Conservation (phyloP, 331 rosid genomes). For the Telfairia occidentalis region DNA sequence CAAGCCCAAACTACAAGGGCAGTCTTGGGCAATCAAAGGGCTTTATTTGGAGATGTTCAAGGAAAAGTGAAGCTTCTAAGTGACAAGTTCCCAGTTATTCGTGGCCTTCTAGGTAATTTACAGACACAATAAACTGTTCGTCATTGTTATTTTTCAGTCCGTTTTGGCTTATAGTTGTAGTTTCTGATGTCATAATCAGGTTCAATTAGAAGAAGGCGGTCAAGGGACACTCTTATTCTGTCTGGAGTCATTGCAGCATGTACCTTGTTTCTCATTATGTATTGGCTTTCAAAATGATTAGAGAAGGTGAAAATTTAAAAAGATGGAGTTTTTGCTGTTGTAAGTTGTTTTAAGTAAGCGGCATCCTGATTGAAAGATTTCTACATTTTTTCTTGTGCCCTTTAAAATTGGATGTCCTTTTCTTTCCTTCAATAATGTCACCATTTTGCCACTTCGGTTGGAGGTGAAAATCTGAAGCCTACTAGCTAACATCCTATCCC, state of each 20-base stretch:
- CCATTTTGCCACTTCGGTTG: background rate
- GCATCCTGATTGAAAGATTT: background rate
- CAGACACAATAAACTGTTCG: background rate
- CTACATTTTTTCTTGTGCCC: background rate
- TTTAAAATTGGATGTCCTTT: background rate
- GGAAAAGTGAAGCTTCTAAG: slow-evolving; percentile 81
- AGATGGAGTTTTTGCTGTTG: background rate
- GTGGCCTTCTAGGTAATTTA: slow-evolving; percentile 66
- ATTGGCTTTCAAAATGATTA: slow-evolving; percentile 84
- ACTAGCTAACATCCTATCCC: too few relatives aligned
- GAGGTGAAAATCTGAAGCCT: background rate
- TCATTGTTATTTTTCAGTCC: background rate
- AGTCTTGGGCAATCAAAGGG: slow-evolving; percentile 75
- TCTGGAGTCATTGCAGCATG: slow-evolving; percentile 91
- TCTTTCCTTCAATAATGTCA: slow-evolving; percentile 4
- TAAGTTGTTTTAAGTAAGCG: background rate
- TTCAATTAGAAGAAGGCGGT: slow-evolving; percentile 74
- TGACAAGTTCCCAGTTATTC: slow-evolving; percentile 80
- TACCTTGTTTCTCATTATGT: slow-evolving; percentile 88
- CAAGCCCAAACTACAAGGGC: slow-evolving; percentile 95
- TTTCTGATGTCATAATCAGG: slow-evolving; percentile 29
- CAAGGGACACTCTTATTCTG: slow-evolving; percentile 85
- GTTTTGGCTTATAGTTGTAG: background rate
- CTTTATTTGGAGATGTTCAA: slow-evolving; percentile 85
- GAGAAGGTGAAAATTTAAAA: slow-evolving; percentile 18